These are phyloP conservation scores for Phytophthora sojae DNA, from an alignment of 352 stramenopile genomes.

Conservation along the genomic window DNA sequence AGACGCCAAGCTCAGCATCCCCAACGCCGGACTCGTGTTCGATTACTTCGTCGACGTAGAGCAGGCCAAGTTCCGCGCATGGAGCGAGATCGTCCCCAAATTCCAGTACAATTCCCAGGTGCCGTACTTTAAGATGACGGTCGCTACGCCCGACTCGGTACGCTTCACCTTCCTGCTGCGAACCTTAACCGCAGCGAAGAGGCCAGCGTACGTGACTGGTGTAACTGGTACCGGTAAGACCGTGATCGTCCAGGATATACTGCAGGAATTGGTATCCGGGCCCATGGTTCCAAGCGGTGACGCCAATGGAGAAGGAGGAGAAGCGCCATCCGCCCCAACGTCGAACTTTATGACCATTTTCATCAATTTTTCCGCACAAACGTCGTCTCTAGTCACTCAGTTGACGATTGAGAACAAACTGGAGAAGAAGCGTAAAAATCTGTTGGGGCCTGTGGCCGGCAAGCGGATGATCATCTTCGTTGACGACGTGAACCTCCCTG, in stretches of 20 bases:
- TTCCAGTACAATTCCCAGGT: conserved; percentile 69
- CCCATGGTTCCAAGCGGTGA: conserved; percentile 19
- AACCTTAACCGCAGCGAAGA: conserved; percentile 65
- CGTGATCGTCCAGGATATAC: conserved; percentile 84
- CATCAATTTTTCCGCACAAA: conserved; percentile 94
- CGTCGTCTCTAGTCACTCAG: conserved; percentile 90
- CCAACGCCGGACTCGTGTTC: conserved; percentile 73
- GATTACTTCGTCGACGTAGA: conserved; percentile 89
- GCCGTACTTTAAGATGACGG: conserved; percentile 86
- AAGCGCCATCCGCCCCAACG: conserved; percentile 24
- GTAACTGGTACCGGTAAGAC: conserved; percentile 92
- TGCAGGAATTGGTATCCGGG: conserved; percentile 58
- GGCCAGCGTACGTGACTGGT: conserved; percentile 90
- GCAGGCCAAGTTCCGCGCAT: conserved; percentile 54
- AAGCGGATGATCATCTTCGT: conserved; percentile 95
- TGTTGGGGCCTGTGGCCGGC: conserved; percentile 89
- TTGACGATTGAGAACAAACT: conserved; percentile 93
- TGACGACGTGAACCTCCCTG: conserved; percentile 96
- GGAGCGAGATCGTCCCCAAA: conserved; percentile 70
- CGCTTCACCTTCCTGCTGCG: conserved; percentile 70
- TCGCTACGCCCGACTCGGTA: conserved; percentile 78
- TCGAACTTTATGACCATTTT: conserved; percentile 79
- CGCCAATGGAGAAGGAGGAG: conserved; percentile 29
- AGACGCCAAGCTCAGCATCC: conserved; percentile 62
- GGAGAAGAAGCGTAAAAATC: conserved; percentile 96